Base-by-base conservation (phyloP, 345 rosid genomes). In the Noccaea caerulescens region DNA sequence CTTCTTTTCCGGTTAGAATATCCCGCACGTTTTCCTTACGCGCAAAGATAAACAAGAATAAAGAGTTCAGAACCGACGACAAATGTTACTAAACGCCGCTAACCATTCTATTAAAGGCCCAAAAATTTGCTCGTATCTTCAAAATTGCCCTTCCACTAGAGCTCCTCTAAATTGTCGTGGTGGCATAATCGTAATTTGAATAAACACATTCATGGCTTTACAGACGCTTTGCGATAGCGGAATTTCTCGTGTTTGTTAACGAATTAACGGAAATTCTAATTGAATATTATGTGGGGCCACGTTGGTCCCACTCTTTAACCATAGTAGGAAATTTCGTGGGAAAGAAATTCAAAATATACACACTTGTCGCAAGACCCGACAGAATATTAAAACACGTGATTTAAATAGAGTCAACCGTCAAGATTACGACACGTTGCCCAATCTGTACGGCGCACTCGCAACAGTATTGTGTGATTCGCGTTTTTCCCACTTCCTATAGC, bases 1-100 rank as follows among this genome's bases (percentile, higher is more conserved):
- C 16, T 1, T 16, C 2, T 49, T 43, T 43, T 58, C 37, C 59
- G 1, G 72, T 60, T 67, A 18, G 63, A 67, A 50, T 43, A 36
- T 36, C 13, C 50, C 34, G 73, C 78, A 75, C 78, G 78, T 75
- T 75, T 75, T 75, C 37, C 44, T 68, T 36, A 58, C 47, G 62
- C 58, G 39, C 37, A 38, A 27, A 16, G 68, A 53, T 20, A 7
- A 14, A 27, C 30, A 20, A 23, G 8, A 27, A 20, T 1, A 8
- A 36, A 58, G 47, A 23, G 2, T 23, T 23, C 8, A 72, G 55
- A 34, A 49, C 50, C 33, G 62, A 60, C 50, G 61, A 38, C 12
- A 25, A 45, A 7, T 33, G 72, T 66, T 50, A 51, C 0, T 4
- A 66, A 41, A 75, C 73, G 69, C 58, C 63, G 73, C 59, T 52